These are phyloP conservation scores for Trichoderma koningii DNA, from an alignment of 2,329 filamentous ascomycete genomes.

Conservation along the genomic window DNA sequence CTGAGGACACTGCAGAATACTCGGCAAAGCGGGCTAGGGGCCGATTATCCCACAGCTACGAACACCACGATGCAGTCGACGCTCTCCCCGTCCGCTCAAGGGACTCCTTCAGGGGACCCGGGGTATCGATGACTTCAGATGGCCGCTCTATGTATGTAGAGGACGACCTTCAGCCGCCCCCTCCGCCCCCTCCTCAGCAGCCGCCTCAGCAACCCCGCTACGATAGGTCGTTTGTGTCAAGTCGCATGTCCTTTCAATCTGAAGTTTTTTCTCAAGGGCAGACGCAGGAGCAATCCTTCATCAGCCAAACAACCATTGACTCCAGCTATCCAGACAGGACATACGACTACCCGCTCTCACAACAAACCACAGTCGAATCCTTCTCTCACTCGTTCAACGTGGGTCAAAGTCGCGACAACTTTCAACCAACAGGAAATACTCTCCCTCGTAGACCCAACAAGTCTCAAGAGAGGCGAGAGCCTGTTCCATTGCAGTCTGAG, in stretches of 20 bases:
- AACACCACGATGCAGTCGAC: slow-evolving; percentile 21
- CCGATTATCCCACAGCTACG: neutral
- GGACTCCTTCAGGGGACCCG: neutral
- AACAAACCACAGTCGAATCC: slow-evolving; percentile 27
- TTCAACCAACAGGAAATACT: neutral
- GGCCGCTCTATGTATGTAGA: neutral
- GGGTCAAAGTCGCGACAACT: neutral
- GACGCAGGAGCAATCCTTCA: slow-evolving; percentile 30
- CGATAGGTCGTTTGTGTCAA: slow-evolving; percentile 35
- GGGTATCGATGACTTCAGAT: neutral
- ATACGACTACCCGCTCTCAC: slow-evolving; percentile 21
- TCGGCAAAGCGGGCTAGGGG: slow-evolving; percentile 24
- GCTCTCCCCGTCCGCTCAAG: slow-evolving; percentile 29
- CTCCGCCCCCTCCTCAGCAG: too few relatives aligned
- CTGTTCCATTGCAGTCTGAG: neutral
- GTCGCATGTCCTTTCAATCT: slow-evolving; percentile 6
- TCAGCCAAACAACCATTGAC: slow-evolving; percentile 41
- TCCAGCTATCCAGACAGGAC: slow-evolving; percentile 3
- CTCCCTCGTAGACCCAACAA: neutral
- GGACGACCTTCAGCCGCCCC: neutral
- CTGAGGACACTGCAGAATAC: slow-evolving; percentile 31
- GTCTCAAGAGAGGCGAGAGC: neutral
- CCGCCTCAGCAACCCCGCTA: neutral
- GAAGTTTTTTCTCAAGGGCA: slow-evolving; percentile 33
- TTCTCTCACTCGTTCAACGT: slow-evolving; percentile 17